Conservation (phyloP, 352 stramenopile species). For the Globisporangium cystogenes region DNA sequence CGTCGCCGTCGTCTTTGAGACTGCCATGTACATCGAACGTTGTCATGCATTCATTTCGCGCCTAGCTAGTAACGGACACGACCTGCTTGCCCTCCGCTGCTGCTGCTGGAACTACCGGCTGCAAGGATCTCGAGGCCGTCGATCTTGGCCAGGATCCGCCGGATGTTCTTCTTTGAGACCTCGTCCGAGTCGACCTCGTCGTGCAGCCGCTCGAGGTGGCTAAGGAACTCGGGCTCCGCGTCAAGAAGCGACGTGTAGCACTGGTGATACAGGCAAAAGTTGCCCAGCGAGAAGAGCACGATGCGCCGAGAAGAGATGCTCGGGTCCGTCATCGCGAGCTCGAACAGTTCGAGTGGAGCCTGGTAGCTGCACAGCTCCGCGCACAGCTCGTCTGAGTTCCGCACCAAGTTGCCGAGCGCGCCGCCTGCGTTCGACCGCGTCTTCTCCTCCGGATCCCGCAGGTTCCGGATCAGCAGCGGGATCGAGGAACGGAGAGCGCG, state of each 20-base stretch:
- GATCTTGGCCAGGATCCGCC: constrained; percentile 56
- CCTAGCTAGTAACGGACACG: too few relatives aligned
- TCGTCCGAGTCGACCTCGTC: constrained; percentile 63
- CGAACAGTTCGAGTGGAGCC: constrained; percentile 68
- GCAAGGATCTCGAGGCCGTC: constrained; percentile 17
- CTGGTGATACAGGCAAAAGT: constrained; percentile 74
- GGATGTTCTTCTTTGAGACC: constrained; percentile 63
- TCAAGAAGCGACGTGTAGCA: constrained; percentile 57
- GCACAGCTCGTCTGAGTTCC: constrained; percentile 83
- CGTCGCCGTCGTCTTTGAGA: too few relatives aligned
- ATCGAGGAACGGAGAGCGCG: constrained; percentile 52
- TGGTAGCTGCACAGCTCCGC: constrained; percentile 49
- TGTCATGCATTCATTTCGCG: neutral
- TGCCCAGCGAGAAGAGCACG: constrained; percentile 90
- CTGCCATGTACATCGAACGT: too few relatives aligned
- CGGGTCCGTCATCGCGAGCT: constrained; percentile 54
- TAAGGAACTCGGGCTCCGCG: constrained; percentile 31
- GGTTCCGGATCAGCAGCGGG: constrained; percentile 57
- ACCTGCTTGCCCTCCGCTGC: constrained; percentile 1
- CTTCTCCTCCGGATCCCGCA: constrained; percentile 82
- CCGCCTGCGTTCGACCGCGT: constrained; percentile 90
- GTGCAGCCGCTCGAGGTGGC: constrained; percentile 44
- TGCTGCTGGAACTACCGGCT: too few relatives aligned
- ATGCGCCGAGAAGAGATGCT: constrained; percentile 70
- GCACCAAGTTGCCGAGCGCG: constrained; percentile 90